Evolutionary conservation across 306 rosid species (phyloP).

Genomic region (Psophocarpus tetragonolobus): DNA sequence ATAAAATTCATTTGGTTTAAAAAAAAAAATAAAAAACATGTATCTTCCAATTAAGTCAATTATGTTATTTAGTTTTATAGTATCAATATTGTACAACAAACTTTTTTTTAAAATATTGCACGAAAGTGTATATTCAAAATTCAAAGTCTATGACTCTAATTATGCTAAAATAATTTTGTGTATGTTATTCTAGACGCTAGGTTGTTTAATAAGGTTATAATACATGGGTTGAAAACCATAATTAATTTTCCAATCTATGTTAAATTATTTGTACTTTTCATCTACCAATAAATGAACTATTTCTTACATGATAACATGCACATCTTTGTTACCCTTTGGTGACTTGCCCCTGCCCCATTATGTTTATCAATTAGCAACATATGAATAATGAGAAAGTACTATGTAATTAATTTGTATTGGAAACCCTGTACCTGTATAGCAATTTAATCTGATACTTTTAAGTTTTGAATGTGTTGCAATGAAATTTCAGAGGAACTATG

Average conservation of each 20-base stretch:
- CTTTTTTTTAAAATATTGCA: too few relatives aligned
- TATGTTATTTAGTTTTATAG: too few relatives aligned
- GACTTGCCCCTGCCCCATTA: background rate
- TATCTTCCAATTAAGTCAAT: too few relatives aligned
- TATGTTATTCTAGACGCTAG: too few relatives aligned
- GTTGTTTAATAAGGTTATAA: background rate
- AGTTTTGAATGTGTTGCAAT: slow-evolving; percentile 6
- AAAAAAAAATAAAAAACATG: too few relatives aligned
- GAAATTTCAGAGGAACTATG: slow-evolving; percentile 20
- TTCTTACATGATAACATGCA: slow-evolving; percentile 12
- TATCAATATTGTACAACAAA: too few relatives aligned
- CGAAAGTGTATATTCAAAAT: too few relatives aligned
- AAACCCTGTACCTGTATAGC: background rate
- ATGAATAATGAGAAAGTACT: background rate
- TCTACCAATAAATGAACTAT: too few relatives aligned
- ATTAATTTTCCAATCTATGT: background rate
- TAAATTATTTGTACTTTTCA: background rate
- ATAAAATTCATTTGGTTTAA: too few relatives aligned
- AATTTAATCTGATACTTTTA: slow-evolving; percentile 17
- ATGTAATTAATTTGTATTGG: background rate
- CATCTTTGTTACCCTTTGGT: background rate
- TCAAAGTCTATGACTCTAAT: too few relatives aligned
- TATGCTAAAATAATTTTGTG: too few relatives aligned
- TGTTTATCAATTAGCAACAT: background rate
- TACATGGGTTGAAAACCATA: background rate